Conservation (phyloP, 179 eudicot genomes). For the Nepenthes alata region DNA sequence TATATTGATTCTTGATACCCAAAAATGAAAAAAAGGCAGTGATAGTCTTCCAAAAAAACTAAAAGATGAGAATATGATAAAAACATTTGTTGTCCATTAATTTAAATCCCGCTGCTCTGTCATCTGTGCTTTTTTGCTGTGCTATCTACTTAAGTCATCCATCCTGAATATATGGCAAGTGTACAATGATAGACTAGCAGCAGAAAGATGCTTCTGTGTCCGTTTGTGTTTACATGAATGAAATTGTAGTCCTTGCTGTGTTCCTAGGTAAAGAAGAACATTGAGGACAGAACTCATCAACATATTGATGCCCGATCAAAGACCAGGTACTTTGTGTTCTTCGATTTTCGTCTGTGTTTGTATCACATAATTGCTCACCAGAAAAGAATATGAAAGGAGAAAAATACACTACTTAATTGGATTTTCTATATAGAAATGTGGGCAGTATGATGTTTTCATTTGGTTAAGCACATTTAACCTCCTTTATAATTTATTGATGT, state of each 20-base stretch:
- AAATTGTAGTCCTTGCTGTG: not conserved
- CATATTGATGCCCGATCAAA: constrained; percentile 85
- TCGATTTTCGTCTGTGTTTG: not conserved
- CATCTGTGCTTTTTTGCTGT: too few species aligned
- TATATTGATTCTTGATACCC: too few species aligned
- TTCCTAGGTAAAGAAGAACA: constrained; percentile 58
- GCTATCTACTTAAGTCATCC: not conserved
- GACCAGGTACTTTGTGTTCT: constrained; percentile 39
- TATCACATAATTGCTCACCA: not conserved
- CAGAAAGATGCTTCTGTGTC: not conserved
- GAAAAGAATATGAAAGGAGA: not conserved
- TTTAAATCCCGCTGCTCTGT: too few species aligned
- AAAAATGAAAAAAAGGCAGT: too few species aligned
- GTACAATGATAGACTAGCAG: not conserved
- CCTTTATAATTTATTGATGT: too few species aligned
- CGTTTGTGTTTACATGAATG: not conserved
- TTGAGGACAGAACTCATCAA: constrained; percentile 54
- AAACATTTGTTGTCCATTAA: too few species aligned
- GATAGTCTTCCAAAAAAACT: too few species aligned
- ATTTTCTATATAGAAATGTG: too few species aligned
- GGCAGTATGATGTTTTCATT: too few species aligned
- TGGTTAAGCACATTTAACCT: too few species aligned
- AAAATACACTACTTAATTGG: too few species aligned
- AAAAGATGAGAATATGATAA: too few species aligned
- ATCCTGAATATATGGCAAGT: not conserved